Evolutionary conservation across 1,284 basidiomycete genomes (phyloP), one percentile per base, ranked within the genome.

Genomic region (Hymenochaete sp.): DNA sequence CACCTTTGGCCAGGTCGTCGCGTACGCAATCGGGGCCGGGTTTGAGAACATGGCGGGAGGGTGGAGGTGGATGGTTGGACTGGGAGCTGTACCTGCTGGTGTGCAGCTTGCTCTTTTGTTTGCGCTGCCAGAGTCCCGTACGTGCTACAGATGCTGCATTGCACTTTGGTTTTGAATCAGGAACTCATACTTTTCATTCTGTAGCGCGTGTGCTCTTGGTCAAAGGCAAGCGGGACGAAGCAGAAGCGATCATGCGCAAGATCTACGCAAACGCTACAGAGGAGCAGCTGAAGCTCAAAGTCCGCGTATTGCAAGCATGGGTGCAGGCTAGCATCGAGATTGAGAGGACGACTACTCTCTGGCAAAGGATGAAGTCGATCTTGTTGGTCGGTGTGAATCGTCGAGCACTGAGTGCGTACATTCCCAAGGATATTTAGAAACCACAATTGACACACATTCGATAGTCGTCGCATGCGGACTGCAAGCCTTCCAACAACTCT

Each of bases 11-110:
- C 85, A 88, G 56, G 83, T 87, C 18, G 71, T 87, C 37, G 82
- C 83, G 0, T 88, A 87, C 54, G 81, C 74, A 24, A 82, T 88
- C 42, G 83, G 82, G 28, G 81, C 83, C 8, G 79, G 73, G 0
- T 89, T 91, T 54, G 75, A 72, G 44, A 70, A 77, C 45, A 64
- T 77, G 19, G 56, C 62, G 24, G 67, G 72, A 9, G 87, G 87
- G 0, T 91, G 87, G 87, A 66, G 87, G 43, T 90, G 77, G 77
- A 88, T 90, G 83, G 82, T 89, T 19, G 85, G 83, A 1, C 64
- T 88, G 1, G 82, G 82, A 13, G 72, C 73, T 1, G 65, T 83
- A 0, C 84, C 85, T 1, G 79, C 83, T 0, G 73, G 66, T 1
- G 49, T 87, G 1, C 86, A 90, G 57, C 67, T 81, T 31, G 44